Evolutionary conservation across 768 basidiomycete species (phyloP), one percentile per base, ranked within the genome.

Genomic region (Russula abietina): DNA sequence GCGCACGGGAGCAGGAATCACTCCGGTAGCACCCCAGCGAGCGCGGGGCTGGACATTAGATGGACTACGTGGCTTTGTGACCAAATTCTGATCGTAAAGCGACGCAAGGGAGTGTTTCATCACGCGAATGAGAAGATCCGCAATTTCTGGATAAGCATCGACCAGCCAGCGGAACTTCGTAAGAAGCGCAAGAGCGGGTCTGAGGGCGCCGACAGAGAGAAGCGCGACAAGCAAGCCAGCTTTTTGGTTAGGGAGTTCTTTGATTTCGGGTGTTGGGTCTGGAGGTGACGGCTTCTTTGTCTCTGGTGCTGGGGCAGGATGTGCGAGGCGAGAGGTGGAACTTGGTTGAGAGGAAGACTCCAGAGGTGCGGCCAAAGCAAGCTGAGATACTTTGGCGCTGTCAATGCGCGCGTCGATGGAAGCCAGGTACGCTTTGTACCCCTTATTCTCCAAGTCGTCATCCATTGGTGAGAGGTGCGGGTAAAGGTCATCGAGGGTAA

Each of bases 401-500:
- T 82, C 76, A 51, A 90, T 86, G 55, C 86, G 81, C n/a, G 80
- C 71, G 24, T 86, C 77, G 17, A 90, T 81, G 55, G 82, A 80
- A 2, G 78, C 78, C 22, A 85, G 69, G 72, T 92, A 93, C 58
- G 86, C 83, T 67, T 83, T 81, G 62, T 80, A 81, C 24, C 84
- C 79, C 51, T 60, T 67, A 48, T 76, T 75, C 32, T 81, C 81
- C 89, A 98, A 90, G 24, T 86, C 86, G 19, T 78, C 80, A 65
- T 98, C 97, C 32, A 75, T 72, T 0, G 93, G 93, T 1, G 82
- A 79, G 36, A 94, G 76, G 75, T 98, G 95, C n/a, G 90, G 85
- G 75, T 93, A 93, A 12, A 99, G 74, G 71, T 97, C 96, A 70
- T 93, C 87, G 10, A 96, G 74, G 3, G 86, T 82, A 60, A 98